Evolutionary conservation across 768 basidiomycete genomes (phyloP).

Genomic region (Cyathus striatus): DNA sequence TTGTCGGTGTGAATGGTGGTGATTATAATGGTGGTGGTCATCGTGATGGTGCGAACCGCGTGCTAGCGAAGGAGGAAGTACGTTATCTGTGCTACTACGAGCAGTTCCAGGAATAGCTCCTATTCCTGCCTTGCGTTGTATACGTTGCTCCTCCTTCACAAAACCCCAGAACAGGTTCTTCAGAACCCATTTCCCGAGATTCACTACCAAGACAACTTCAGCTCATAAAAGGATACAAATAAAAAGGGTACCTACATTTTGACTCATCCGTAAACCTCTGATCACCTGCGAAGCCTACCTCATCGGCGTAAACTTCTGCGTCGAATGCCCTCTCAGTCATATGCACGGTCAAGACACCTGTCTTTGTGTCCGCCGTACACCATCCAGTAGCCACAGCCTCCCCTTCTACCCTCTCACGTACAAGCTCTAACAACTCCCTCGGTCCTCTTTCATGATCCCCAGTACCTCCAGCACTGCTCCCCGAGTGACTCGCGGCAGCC

Average conservation of each 20-base stretch:
- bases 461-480: conserved; percentile 36
- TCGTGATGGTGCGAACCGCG: conserved; percentile 13
- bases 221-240: conserved; percentile 4
- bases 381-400: conserved; percentile 83
- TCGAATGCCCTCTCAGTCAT: conserved; percentile 88
- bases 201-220: conserved; percentile 46
- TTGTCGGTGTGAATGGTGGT: not conserved
- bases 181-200: conserved; percentile 88
- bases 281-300: conserved; percentile 66
- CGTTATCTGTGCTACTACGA: conserved; percentile 6
- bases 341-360: conserved; percentile 84
- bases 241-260: conserved; percentile 51
- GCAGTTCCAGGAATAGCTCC: too few species aligned
- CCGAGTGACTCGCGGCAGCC: conserved; percentile 44
- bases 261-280: conserved; percentile 70
- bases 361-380: conserved; percentile 87
- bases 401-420: conserved; percentile 90
- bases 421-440: conserved; percentile 80
- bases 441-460: conserved; percentile 53
- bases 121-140: conserved; percentile 23
- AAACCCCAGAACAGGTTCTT: conserved; percentile 82
- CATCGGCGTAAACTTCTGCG: conserved; percentile 92
- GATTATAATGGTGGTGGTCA: too few species aligned
- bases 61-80: conserved; percentile 13
- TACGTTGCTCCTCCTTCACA: conserved; percentile 58